These are phyloP conservation scores for Neonectria sp. DNA, from an alignment of 2,329 filamentous ascomycete genomes.

Conservation along the genomic window DNA sequence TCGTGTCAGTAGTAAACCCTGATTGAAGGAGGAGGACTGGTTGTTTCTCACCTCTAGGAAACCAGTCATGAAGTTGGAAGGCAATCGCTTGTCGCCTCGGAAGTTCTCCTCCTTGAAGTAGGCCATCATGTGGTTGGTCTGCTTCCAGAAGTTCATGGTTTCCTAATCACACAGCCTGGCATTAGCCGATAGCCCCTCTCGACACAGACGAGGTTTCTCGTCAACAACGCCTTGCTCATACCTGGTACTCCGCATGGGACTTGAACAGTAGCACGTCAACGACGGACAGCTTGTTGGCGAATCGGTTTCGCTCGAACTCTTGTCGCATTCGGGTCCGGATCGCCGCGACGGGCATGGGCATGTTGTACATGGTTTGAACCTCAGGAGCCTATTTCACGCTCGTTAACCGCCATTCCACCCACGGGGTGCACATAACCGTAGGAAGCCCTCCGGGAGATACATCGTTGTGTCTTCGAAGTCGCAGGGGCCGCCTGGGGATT, in stretches of 20 bases:
- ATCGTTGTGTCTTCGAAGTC: not conserved
- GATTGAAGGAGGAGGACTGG: not conserved
- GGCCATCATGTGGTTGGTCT: conserved; percentile 94
- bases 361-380: conserved; percentile 96
- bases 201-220: conserved; percentile 75
- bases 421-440: not conserved
- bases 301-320: conserved; percentile 97
- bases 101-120: conserved; percentile 92
- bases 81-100: conserved; percentile 83
- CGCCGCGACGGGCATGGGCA: conserved; percentile 88
- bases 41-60: conserved; percentile 86
- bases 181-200: conserved; percentile 31
- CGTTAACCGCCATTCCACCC: conserved; percentile 34
- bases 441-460: not conserved
- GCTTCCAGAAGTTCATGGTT: conserved; percentile 99
- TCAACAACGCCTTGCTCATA: conserved; percentile 56
- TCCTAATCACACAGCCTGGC: conserved; percentile 71
- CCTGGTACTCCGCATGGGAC: conserved; percentile 95
- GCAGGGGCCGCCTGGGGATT: conserved; percentile 5
- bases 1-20: conserved; percentile 36
- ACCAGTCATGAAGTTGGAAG: conserved; percentile 91
- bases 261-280: conserved; percentile 93
- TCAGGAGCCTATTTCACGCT: conserved; percentile 81
- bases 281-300: conserved; percentile 88
- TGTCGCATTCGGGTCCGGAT: conserved; percentile 95